Conservation (phyloP, 164 flowering plant species). For the Stephania japonica region DNA sequence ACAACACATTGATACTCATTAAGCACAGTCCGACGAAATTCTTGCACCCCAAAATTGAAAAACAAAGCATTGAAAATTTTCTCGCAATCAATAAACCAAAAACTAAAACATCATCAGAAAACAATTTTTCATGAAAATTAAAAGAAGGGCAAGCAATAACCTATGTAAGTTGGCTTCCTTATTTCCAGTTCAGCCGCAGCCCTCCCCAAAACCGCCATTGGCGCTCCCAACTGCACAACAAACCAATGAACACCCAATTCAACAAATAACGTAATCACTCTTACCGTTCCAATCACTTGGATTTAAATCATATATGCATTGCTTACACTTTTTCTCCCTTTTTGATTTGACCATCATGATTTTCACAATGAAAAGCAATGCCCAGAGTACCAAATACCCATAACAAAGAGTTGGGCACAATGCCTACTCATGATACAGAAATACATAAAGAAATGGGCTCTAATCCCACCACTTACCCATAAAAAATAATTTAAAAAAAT, state of each 20-base stretch:
- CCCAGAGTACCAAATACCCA: too few species aligned
- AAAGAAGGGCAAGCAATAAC: conserved; percentile 23
- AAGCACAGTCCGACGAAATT: background rate
- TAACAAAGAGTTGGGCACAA: too few species aligned
- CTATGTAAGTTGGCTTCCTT: conserved; percentile 68
- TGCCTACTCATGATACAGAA: too few species aligned
- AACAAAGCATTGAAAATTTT: background rate
- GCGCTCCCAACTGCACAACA: conserved; percentile 60
- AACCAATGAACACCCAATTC: background rate
- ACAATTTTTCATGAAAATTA: background rate
- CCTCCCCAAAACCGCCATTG: conserved; percentile 56
- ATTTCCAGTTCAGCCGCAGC: conserved; percentile 72
- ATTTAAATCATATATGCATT: background rate
- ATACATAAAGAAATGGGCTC: too few species aligned
- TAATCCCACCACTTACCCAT: too few species aligned
- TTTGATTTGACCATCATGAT: background rate
- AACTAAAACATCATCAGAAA: background rate
- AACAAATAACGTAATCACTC: background rate
- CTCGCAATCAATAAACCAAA: background rate
- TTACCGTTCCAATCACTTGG: too few species aligned
- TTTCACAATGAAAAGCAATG: background rate
- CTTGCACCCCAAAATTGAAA: background rate
- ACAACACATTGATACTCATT: background rate
- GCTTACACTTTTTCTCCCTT: too few species aligned
- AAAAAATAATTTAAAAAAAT: too few species aligned